Base-by-base conservation (phyloP, 805 yeast species). In the Ogataea saltuana region DNA sequence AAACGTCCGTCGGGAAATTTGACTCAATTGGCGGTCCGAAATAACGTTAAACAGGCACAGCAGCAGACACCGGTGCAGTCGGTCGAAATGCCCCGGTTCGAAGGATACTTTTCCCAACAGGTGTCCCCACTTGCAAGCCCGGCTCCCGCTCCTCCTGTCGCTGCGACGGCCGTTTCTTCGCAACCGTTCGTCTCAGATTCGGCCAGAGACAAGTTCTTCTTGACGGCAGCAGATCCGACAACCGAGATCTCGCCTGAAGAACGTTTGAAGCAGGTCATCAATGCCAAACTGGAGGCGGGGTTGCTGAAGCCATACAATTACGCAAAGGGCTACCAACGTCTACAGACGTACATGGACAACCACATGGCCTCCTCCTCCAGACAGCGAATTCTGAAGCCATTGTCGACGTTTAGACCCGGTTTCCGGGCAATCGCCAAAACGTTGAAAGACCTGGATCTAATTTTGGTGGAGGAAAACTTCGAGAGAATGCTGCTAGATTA, bases 211-310 rank as follows among this genome's bases (percentile, higher is more conserved):
- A 89, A 89, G 63, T 91, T 91, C 65, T 90, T 91, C 68, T 68
- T 91, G 37, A 91, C 97, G 0, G 98, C 98, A 0, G 97, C 97
- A 0, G 98, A 91, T 61, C 98, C 98, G 4, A 86, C 96, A 0
- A 88, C 91, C 2, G 97, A 88, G 51, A 84, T 86, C 27, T 86
- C 96, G 0, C 96, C 97, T 0, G 97, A 90, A 59, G 97, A 89
- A 59, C 74, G 97, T 47, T 71, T 91, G 53, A 88, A 88, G 58
- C 95, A 89, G 60, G 97, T 91, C 9, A 90, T 91, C 56, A 86
- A 87, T 58, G 98, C 98, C 13, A 91, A 91, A 58, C 68, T 90
- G 32, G 95, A 88, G 61, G 98, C 98, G 0, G 98, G 98, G 0
- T 71, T 91, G 32, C 68, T 91, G 27, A 88, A 85, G 59, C 98